Conservation (phyloP, 306 rosid species). For the Vigna mungo region DNA sequence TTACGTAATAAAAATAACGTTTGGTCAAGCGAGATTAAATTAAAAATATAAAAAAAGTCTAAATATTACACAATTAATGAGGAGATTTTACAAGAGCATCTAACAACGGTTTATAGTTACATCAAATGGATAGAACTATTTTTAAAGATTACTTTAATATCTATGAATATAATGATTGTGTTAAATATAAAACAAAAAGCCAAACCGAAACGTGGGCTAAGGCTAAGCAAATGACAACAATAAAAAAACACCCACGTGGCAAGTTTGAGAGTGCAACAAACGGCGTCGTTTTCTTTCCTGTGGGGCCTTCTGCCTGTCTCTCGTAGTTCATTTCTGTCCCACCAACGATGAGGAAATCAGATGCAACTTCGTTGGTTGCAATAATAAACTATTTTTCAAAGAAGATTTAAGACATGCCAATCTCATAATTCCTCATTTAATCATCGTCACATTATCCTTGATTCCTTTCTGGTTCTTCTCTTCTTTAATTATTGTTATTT, state of each 20-base stretch:
- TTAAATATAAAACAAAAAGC: neutral
- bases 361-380: slow-evolving; percentile 1
- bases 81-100: no score
- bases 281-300: slow-evolving; percentile 11
- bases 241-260: neutral
- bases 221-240: neutral
- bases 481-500: neutral
- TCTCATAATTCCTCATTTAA: slow-evolving; percentile 1
- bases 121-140: no score
- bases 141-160: no score
- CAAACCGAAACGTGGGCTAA: neutral
- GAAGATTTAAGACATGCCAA: neutral
- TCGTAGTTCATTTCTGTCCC: neutral
- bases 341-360: neutral
- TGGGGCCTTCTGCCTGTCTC: neutral
- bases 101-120: no score
- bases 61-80: no score
- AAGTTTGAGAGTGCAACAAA: neutral
- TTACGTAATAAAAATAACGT: no score
- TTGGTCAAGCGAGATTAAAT: no score
- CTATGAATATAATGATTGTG: no score
- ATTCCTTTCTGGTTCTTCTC: neutral
- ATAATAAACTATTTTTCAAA: neutral
- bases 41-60: no score
- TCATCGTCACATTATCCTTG: neutral